Evolutionary conservation across 148 eudicot species (phyloP), one percentile per base, ranked within the genome.

Genomic region (Spergularia marina): DNA sequence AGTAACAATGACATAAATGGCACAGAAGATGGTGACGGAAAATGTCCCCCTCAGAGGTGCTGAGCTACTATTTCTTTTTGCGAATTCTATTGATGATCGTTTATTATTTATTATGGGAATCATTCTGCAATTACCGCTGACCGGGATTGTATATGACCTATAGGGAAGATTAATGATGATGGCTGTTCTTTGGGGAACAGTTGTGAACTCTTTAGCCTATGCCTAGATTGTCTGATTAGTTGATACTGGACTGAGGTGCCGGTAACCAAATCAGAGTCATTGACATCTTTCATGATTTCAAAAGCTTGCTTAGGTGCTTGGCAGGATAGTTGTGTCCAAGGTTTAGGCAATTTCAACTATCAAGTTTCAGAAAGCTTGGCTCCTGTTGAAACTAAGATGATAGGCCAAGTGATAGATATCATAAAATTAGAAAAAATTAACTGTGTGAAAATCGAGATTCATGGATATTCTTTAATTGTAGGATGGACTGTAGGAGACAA

Each of bases 11-110:
- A 84, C 76, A 39, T 78, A 71, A 80, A 75, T 78, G 86, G 76
- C 40, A 51, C 64, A 62, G 86, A 82, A 80, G 88, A 87, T 70
- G 79, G 85, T 15, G 87, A 78, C 34, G 78, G 78, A 66, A 84
- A 70, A 74, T 75, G 79, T 70, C 61, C 79, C 40, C 87, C 85
- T 67, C 88, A 77, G 53, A 90, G 89, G 96, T 91, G 78, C 65
- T 23, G 63, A 41, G 61, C 23, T 54, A 63, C 74, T 67, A 9
- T 74, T 67, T 60, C 7, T 6, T 34, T 11, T 73, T 67, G 25
- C 60, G 16, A 36, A 49, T 16, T 20, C 10, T 11, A 13, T 47
- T 16, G 21, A 36, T 44, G 8, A 23, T 75, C 36, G 14, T 23
- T 52, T 23, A 15, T 49, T 6, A 2, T 25, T n/a, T 47, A 34